Percentiles rank a stretch among this genome's conserved stretches.
Evolutionary conservation across 768 basidiomycete genomes (phyloP).

Genomic region (Termitomyces sp.): DNA sequence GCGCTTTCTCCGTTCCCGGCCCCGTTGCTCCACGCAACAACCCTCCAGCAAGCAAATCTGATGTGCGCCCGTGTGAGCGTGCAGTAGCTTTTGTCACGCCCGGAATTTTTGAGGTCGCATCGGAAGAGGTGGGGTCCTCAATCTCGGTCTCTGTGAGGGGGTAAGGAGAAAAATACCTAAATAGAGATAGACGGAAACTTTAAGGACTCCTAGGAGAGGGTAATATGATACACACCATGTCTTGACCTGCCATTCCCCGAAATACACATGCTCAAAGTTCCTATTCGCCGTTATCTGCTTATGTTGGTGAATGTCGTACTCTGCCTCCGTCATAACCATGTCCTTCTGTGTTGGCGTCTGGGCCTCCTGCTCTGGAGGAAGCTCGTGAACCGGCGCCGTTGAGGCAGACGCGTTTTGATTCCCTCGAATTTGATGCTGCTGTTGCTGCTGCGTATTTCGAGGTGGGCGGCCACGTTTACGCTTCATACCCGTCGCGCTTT

Average conservation of each 20-base stretch:
- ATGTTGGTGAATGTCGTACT: constrained; percentile 63
- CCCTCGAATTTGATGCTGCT: neutral
- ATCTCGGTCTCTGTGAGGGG: constrained; percentile 67
- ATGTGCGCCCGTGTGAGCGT: constrained; percentile 67
- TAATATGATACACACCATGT: constrained; percentile 58
- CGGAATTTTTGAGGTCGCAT: constrained; percentile 35
- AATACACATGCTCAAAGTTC: constrained; percentile 84
- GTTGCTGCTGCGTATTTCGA: neutral
- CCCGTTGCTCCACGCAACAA: constrained; percentile 32
- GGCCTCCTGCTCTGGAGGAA: constrained; percentile 6
- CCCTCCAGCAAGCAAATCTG: constrained; percentile 65
- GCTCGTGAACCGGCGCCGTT: constrained; percentile 7
- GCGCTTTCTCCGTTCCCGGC: constrained; percentile 36
- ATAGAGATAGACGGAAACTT: neutral
- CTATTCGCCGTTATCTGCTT: constrained; percentile 62
- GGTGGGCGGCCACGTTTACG: constrained; percentile 10
- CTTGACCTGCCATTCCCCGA: constrained; percentile 81
- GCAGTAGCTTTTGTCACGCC: constrained; percentile 43
- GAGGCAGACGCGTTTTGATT: constrained; percentile 8
- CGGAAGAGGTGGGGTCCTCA: constrained; percentile 33
- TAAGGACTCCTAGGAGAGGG: neutral
- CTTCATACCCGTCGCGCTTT: neutral
- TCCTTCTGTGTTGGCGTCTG: constrained; percentile 16
- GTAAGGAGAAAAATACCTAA: constrained; percentile 93
- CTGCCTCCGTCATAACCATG: constrained; percentile 56